Evolutionary conservation across 345 rosid genomes (phyloP).

Genomic region (Syzygium oleosum): DNA sequence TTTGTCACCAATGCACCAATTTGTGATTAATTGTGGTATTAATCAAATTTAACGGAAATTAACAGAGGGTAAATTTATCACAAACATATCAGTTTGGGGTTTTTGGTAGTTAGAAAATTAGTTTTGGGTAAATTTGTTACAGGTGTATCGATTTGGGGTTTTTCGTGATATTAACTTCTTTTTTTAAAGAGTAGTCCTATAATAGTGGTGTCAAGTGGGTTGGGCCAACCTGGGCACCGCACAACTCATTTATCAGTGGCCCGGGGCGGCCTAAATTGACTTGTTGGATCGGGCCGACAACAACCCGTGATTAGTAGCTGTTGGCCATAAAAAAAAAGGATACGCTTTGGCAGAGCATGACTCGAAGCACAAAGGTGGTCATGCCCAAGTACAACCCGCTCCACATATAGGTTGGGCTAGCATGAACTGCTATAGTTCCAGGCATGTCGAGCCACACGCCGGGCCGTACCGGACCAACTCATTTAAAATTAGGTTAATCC

Average conservation of each 20-base stretch:
- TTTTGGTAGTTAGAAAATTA: not conserved
- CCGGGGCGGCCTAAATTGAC: not conserved
- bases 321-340: not conserved
- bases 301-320: not conserved
- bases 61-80: too few species aligned
- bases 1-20: too few species aligned
- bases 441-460: fast-evolving
- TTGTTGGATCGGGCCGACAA: not conserved
- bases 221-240: not conserved
- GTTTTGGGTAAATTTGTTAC: too few species aligned
- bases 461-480: fast-evolving
- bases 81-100: too few species aligned
- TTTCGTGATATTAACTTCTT: not conserved
- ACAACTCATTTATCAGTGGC: too few species aligned
- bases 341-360: not conserved
- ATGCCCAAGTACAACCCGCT: not conserved
- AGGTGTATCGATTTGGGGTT: too few species aligned
- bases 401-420: not conserved
- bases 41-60: too few species aligned
- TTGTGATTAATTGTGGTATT: too few species aligned
- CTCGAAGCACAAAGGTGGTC: not conserved
- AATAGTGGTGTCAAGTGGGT: not conserved
- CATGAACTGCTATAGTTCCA: not conserved
- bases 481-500: not conserved
- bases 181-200: not conserved